Evolutionary conservation across 2,329 filamentous ascomycete species (phyloP), one percentile per base, ranked within the genome.

Genomic region (Fusarium decemcellulare): DNA sequence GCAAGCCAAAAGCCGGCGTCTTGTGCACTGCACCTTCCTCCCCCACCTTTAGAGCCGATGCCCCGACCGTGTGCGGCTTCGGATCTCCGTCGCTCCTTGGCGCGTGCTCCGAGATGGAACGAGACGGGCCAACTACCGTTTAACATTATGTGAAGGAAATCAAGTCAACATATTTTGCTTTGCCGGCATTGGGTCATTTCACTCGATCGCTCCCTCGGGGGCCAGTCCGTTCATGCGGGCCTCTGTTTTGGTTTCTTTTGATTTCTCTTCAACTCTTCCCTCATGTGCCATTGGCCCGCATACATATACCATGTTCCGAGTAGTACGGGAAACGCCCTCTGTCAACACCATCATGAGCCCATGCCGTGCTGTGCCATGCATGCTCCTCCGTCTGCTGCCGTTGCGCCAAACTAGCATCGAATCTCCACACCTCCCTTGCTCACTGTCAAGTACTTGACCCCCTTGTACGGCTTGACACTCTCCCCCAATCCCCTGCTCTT

Each of bases 381-480:
- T 46, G 39, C 40, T 56, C 29, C 40, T 30, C 61, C 59, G 36
- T 61, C 52, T 52, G 52, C 39, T 54, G 18, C 61, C 48, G 40
- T 37, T 39, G 30, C 43, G 50, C 43, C 34, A 48, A 9, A 36
- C 55, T 59, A 90, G 76, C 89, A 91, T 72, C 90, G 82, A 71
- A 90, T 85, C 79, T 92, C 90, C 43, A 91, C 83, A 23, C 89
- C 90, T 14, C 87, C 86, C 67, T 88, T 89, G 75, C 89, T 91
- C 51, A 91, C 84, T 15, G 95, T 98, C 73, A 99, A 79, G 80
- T 99, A 99, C 82, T 99, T 99, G 71, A 99, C 96, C 2, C 96
- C 96, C 82, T 98, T 99, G 81, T 97, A 98, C 27, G 96, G 96
- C 81, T 94, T 97, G 40, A 98, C 90, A 3, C 92, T 90, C 71